Evolutionary conservation across 2,329 filamentous ascomycete species (phyloP).

Genomic region (Apiospora phragmitis): DNA sequence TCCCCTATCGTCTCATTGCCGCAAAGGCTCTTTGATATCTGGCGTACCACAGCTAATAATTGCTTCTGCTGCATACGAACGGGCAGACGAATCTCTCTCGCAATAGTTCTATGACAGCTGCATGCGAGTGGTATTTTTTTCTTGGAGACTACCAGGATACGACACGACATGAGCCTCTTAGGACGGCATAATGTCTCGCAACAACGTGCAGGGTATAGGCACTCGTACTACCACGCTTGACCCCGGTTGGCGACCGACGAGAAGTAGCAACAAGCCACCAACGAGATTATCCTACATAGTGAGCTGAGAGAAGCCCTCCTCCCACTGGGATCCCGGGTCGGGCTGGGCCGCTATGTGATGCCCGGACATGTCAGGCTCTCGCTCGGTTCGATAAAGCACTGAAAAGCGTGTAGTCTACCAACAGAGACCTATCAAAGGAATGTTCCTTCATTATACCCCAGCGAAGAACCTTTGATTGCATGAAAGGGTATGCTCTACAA

Average conservation of each 20-base stretch:
- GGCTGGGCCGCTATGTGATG: background rate
- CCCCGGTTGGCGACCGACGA: background rate
- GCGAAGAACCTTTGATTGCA: background rate
- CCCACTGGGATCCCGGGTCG: background rate
- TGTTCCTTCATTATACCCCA: background rate
- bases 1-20: background rate
- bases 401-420: background rate
- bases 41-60: background rate
- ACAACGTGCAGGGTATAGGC: background rate
- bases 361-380: background rate
- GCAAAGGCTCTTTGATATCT: background rate
- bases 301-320: background rate
- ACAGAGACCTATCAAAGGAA: background rate
- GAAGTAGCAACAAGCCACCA: background rate
- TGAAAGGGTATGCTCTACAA: too few species aligned
- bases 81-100: background rate
- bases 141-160: background rate
- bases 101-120: background rate
- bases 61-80: background rate
- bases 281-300: background rate
- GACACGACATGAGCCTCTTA: background rate
- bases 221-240: background rate
- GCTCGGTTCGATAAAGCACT: background rate
- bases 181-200: background rate
- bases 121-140: background rate